Percentiles rank a stretch among this genome's conserved stretches.
These are phyloP conservation scores for Tulasnella sp. DNA, from an alignment of 768 basidiomycete genomes.

Conservation along the genomic window DNA sequence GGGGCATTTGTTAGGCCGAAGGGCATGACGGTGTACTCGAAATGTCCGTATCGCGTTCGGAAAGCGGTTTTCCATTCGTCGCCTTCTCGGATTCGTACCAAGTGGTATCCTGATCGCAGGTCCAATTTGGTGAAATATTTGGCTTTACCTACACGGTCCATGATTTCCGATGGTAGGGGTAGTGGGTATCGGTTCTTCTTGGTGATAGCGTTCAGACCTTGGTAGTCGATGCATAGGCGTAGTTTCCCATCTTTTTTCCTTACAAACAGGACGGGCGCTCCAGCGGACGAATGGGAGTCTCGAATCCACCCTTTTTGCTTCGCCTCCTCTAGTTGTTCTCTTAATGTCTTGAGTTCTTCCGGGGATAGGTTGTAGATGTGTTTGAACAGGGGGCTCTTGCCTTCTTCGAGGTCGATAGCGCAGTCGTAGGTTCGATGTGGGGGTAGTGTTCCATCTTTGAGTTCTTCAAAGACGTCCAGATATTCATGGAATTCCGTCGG, in stretches of 20 bases:
- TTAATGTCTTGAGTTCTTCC: too few species aligned
- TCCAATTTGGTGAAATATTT: constrained; percentile 19
- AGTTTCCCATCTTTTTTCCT: constrained; percentile 20
- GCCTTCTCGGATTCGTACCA: constrained; percentile 18
- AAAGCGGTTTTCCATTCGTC: constrained; percentile 24
- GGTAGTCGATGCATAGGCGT: constrained; percentile 4
- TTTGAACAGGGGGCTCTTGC: not conserved
- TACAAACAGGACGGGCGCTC: constrained; percentile 20
- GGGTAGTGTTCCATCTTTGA: not conserved
- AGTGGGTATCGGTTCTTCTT: not conserved
- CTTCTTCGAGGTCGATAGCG: not conserved
- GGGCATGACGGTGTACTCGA: constrained; percentile 21
- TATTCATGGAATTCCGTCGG: not conserved
- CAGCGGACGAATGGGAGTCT: constrained; percentile 15
- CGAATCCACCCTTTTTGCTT: constrained; percentile 18
- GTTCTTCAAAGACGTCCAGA: not conserved
- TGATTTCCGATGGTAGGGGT: constrained; percentile 1
- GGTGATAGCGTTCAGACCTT: not conserved
- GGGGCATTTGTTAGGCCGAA: constrained; percentile 23
- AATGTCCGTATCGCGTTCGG: constrained; percentile 18
- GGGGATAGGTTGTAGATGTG: not conserved
- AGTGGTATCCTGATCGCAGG: constrained; percentile 20
- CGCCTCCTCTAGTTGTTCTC: constrained; percentile 19
- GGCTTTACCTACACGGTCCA: constrained; percentile 14
- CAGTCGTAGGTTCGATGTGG: not conserved